A percentile compares a stretch with the other conserved stretches of the same genome.
Conservation (phyloP, 225 moss, liverwort and hornwort species). For the Climacium dendroides region DNA sequence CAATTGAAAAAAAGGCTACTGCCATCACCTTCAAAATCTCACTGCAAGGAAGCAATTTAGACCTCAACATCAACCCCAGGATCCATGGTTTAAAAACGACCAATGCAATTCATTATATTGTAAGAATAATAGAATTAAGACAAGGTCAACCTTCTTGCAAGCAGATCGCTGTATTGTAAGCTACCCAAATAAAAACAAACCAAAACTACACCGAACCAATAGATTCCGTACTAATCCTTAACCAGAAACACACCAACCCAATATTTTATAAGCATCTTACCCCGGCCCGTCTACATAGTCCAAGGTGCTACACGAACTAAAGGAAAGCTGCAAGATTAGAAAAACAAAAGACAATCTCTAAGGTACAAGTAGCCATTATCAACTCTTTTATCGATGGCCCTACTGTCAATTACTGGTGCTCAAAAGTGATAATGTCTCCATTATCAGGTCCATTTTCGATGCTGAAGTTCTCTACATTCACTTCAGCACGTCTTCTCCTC, state of each 20-base stretch:
- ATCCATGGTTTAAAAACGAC: not conserved
- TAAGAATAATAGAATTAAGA: not conserved
- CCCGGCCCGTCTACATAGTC: not conserved
- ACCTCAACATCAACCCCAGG: not conserved
- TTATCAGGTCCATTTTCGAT: not conserved
- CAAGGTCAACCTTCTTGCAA: not conserved
- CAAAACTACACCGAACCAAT: not conserved
- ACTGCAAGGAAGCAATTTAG: not conserved
- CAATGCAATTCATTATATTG: not conserved
- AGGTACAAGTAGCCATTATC: not conserved
- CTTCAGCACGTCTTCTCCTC: not conserved
- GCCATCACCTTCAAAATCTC: not conserved
- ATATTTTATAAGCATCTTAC: not conserved
- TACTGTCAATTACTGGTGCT: not conserved
- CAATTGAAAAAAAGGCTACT: not conserved
- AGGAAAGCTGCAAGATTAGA: not conserved
- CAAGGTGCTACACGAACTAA: not conserved
- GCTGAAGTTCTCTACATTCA: not conserved
- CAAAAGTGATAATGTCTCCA: not conserved
- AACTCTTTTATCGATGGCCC: not conserved
- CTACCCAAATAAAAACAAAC: not conserved
- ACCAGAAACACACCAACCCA: not conserved
- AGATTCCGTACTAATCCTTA: not conserved
- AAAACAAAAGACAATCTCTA: no score
- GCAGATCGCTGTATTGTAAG: not conserved